A percentile compares a stretch with the other conserved stretches of the same genome.
These are phyloP conservation scores for Camillea tinctor DNA, from an alignment of 2,329 filamentous ascomycete genomes.

Conservation along the genomic window DNA sequence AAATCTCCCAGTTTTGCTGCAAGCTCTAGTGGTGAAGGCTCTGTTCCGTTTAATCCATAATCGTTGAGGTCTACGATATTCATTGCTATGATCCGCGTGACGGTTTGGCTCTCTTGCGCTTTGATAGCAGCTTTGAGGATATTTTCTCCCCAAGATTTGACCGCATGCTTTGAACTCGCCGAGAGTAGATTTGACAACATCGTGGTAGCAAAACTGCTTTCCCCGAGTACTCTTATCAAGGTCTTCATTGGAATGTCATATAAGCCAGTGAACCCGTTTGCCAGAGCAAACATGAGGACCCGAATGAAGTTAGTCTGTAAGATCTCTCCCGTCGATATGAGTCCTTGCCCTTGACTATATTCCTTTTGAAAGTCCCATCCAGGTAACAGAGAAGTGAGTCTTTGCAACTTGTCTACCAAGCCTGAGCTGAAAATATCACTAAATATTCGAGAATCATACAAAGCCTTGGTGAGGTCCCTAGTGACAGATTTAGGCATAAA, in stretches of 20 bases:
- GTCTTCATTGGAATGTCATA: background rate
- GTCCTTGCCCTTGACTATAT: background rate
- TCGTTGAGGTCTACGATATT: background rate
- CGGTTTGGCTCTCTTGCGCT: background rate
- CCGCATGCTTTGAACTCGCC: background rate
- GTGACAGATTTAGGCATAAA: too few species aligned
- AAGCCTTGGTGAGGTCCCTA: background rate
- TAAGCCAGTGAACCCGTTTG: background rate
- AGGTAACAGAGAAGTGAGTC: background rate
- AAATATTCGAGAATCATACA: background rate
- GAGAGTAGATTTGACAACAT: background rate
- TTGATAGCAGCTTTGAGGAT: background rate
- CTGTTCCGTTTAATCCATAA: background rate
- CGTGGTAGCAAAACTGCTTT: background rate
- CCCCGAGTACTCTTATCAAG: background rate
- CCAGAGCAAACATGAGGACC: background rate
- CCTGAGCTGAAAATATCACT: background rate
- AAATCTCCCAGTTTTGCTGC: background rate
- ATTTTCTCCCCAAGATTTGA: background rate
- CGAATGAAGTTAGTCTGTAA: background rate
- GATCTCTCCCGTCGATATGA: background rate
- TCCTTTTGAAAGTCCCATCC: background rate
- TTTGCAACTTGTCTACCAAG: background rate
- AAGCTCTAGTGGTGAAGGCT: background rate
- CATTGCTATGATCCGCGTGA: background rate